Percentiles rank a stretch among this genome's conserved stretches.
These are phyloP conservation scores for Acanthamoeba sp. DNA, from an alignment of 208 protist genomes.

Conservation along the genomic window DNA sequence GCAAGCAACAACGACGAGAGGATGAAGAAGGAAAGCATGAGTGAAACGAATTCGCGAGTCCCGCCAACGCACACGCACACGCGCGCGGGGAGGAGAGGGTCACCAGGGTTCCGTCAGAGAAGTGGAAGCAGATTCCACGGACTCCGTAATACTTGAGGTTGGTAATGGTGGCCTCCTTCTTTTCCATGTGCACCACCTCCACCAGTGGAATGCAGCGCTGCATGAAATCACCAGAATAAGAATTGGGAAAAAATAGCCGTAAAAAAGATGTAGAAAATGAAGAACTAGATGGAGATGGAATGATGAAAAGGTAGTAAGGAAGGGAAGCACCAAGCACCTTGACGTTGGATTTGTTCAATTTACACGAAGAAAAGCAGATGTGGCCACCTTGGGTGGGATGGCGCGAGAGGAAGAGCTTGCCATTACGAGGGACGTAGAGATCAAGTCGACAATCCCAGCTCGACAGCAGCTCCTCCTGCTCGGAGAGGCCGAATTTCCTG, in stretches of 20 bases:
- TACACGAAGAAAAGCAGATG: slow-evolving; percentile 49
- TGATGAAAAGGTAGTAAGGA: neutral
- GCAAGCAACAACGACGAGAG: neutral
- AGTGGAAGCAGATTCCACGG: slow-evolving; percentile 24
- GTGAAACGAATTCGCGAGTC: neutral
- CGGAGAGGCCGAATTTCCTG: slow-evolving; percentile 19
- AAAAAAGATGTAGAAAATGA: too few species aligned
- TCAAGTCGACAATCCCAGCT: slow-evolving; percentile 55
- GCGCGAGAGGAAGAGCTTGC: slow-evolving; percentile 56
- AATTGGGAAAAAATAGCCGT: neutral
- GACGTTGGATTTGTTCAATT: slow-evolving; percentile 44
- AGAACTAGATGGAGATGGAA: neutral
- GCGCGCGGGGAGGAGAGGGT: neutral
- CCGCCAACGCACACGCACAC: neutral
- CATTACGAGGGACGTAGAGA: slow-evolving; percentile 60
- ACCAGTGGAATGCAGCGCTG: slow-evolving; percentile 45
- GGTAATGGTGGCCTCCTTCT: slow-evolving; percentile 66
- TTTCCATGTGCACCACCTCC: slow-evolving; percentile 53
- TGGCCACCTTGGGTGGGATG: slow-evolving; percentile 11
- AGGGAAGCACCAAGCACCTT: neutral
- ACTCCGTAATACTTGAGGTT: slow-evolving; percentile 64
- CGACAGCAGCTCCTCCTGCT: slow-evolving; percentile 25
- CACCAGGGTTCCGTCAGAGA: slow-evolving; percentile 12
- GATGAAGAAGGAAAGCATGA: neutral
- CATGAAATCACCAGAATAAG: neutral